Evolutionary conservation across 169 alveolate species (phyloP), one percentile per base, ranked within the genome.

Genomic region (Plasmodium billcollinsi): DNA sequence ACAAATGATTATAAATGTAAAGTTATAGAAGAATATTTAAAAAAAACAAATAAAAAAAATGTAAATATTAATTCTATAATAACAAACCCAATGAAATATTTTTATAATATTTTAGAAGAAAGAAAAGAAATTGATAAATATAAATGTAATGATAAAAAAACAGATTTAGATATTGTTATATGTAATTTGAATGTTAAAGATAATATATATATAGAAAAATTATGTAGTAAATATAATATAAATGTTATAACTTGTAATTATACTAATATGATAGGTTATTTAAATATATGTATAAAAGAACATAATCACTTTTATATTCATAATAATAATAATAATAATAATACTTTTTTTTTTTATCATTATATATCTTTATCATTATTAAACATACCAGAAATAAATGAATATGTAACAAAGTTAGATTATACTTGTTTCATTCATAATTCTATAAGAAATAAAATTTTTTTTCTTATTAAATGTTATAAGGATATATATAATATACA

Each of bases 1-100:
- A 4, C 50, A 78, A 65, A 78, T 63, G 72, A 63, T 49, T 66
- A 78, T 45, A 65, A n/a, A 24, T 78, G 89, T 70, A 24, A 58
- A 5, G 61, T 78, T 6, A 43, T 78, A 59, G 54, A 52, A 78
- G 21, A 78, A 4, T 65, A 78, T 24, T 52, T 78, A 29, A 29
- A 63, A 59, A 65, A 2, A 15, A 78, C 54, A 71, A 78, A 78
- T 59, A 52, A 50, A 61, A 52, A 50, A 47, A 33, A 33, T 33
- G 9, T 33, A 5, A n/a, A 66, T 26, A 66, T 78, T 63, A 45
- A 58, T 9, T 78, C 63, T 8, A n/a, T 78, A 4, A 43, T 66
- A 24, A 24, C 65, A 43, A 58, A 78, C 15, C 89, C 89, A 14
- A 20, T 65, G 7, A 18, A 66, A 0, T 78, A 78, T 70, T 50